These are phyloP conservation scores for Umbilicaria muhlenbergii DNA, from an alignment of 495 filamentous ascomycete species.

Conservation along the genomic window DNA sequence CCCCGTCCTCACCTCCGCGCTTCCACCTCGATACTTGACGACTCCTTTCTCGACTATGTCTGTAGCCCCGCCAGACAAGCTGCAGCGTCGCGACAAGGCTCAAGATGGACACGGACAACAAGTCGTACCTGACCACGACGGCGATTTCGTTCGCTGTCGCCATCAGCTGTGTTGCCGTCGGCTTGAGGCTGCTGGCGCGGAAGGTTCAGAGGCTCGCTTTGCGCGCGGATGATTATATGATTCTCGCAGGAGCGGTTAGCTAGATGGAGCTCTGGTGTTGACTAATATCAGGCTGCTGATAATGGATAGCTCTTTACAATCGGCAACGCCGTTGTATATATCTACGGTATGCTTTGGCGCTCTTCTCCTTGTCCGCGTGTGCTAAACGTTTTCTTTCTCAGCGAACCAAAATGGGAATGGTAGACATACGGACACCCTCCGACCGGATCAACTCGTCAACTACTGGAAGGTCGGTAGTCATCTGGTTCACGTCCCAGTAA, in stretches of 20 bases:
- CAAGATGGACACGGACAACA: not conserved
- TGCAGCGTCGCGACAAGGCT: not conserved
- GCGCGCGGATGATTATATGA: not conserved
- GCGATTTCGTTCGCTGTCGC: not conserved
- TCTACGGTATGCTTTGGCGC: not conserved
- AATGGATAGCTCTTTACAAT: not conserved
- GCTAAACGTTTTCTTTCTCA: not conserved
- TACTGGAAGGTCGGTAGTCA: not conserved
- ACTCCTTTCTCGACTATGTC: no score
- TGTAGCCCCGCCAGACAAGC: no score
- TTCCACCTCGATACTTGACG: no score
- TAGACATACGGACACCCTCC: not conserved
- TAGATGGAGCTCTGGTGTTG: not conserved
- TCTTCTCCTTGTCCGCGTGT: not conserved
- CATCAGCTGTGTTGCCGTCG: not conserved
- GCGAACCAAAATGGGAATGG: not conserved
- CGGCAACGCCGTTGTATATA: not conserved
- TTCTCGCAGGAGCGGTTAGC: not conserved
- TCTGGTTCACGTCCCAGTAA: not conserved
- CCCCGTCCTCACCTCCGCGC: no score
- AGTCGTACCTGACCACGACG: not conserved
- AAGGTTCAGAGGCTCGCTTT: not conserved
- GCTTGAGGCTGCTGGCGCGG: not conserved
- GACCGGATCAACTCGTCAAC: not conserved
- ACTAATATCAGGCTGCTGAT: not conserved